These are phyloP conservation scores for Diplocarpon mali DNA, from an alignment of 2,329 filamentous ascomycete species.

Conservation along the genomic window DNA sequence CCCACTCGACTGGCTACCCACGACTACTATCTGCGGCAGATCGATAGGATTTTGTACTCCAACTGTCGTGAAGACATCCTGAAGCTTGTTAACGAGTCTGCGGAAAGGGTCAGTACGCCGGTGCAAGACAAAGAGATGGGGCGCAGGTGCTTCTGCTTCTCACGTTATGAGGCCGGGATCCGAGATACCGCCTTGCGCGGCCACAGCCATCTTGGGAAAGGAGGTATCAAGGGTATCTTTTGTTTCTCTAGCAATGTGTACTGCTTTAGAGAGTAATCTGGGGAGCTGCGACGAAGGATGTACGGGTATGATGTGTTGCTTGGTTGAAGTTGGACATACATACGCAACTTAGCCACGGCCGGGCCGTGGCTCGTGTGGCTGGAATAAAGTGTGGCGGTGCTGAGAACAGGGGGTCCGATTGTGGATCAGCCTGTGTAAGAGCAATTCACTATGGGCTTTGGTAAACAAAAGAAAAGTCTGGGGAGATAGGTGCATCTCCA, in stretches of 20 bases:
- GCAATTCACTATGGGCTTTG: too few relatives aligned
- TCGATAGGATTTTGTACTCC: slow-evolving; percentile 99
- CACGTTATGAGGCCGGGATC: slow-evolving; percentile 58
- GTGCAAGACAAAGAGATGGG: slow-evolving; percentile 14
- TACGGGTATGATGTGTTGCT: slow-evolving; percentile 5
- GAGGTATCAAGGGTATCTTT: slow-evolving; percentile 2
- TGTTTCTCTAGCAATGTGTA: background rate
- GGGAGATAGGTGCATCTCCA: too few relatives aligned
- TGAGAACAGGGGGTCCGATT: background rate
- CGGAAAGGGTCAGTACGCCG: slow-evolving; percentile 18
- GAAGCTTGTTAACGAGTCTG: slow-evolving; percentile 93
- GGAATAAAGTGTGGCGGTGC: slow-evolving; percentile 7
- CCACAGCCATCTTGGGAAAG: slow-evolving; percentile 19
- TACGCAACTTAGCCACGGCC: slow-evolving; percentile 10
- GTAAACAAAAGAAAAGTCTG: too few relatives aligned
- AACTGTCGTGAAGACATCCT: slow-evolving; percentile 98
- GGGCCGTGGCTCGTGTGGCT: background rate
- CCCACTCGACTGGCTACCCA: slow-evolving; percentile 96
- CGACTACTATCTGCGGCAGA: slow-evolving; percentile 93
- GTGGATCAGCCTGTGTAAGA: too few relatives aligned
- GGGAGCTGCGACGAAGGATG: slow-evolving; percentile 5
- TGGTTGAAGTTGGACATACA: slow-evolving; percentile 6
- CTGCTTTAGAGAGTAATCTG: background rate
- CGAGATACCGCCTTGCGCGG: slow-evolving; percentile 45
- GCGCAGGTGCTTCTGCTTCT: slow-evolving; percentile 27